Evolutionary conservation across 129 eudicot genomes (phyloP).

Genomic region (Artemisia annua): DNA sequence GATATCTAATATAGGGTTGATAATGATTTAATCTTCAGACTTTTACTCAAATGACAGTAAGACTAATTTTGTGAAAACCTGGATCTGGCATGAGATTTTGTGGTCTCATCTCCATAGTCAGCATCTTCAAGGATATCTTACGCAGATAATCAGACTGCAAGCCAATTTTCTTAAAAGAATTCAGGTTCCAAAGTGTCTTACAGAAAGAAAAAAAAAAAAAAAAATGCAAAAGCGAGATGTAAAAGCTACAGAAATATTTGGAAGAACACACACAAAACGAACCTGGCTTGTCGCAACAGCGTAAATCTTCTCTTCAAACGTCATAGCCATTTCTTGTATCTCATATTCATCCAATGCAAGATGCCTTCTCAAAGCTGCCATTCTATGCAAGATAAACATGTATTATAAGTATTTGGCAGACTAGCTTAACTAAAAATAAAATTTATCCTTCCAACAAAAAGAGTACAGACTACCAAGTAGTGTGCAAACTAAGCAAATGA

Average conservation of each 20-base stretch:
- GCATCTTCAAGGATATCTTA: slow-evolving; percentile 76
- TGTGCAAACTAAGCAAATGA: no score
- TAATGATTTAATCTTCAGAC: no score
- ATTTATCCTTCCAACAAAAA: no score
- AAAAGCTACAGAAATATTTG: not conserved
- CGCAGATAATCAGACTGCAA: slow-evolving; percentile 81
- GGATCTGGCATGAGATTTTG: slow-evolving; percentile 59
- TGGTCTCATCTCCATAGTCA: slow-evolving; percentile 69
- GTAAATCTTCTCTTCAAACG: slow-evolving; percentile 74
- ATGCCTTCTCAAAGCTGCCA: slow-evolving; percentile 71
- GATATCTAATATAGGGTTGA: no score
- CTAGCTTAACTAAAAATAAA: no score
- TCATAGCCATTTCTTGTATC: slow-evolving; percentile 58
- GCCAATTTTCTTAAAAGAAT: slow-evolving; percentile 6
- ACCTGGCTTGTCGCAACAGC: slow-evolving; percentile 75
- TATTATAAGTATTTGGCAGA: not conserved
- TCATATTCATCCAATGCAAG: slow-evolving; percentile 75
- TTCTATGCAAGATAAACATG: slow-evolving; percentile 41
- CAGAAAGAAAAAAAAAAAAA: not conserved
- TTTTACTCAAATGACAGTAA: no score
- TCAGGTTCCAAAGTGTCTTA: slow-evolving; percentile 11
- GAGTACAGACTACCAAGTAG: no score
- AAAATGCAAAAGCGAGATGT: not conserved
- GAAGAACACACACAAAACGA: not conserved
- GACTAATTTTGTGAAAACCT: slow-evolving; percentile 34